These are phyloP conservation scores for Lasiosphaeria miniovina DNA, from an alignment of 495 filamentous ascomycete genomes.

Conservation along the genomic window DNA sequence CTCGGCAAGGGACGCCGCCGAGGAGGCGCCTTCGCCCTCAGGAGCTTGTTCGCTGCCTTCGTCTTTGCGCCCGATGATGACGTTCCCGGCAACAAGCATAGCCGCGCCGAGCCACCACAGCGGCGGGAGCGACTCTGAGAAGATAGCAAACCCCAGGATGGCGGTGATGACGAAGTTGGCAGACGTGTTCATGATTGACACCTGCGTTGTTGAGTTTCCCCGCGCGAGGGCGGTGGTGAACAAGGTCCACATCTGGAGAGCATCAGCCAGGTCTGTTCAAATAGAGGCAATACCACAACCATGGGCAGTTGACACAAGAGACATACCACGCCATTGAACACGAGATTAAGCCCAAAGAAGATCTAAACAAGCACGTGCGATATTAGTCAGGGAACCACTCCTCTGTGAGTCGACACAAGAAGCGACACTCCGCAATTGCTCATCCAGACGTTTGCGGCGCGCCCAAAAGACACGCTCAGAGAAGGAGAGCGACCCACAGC, in stretches of 20 bases:
- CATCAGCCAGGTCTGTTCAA: no score
- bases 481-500: conserved; percentile 51
- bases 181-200: conserved; percentile 89
- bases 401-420: not conserved
- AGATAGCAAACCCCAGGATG: conserved; percentile 59
- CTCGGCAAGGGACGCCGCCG: conserved; percentile 11
- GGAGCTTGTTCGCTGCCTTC: conserved; percentile 38
- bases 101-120: conserved; percentile 88
- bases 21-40: not conserved
- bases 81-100: conserved; percentile 83
- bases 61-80: conserved; percentile 82
- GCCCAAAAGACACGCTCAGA: not conserved
- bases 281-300: not conserved
- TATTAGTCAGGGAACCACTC: not conserved
- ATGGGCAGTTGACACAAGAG: not conserved
- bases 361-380: conserved; percentile 44
- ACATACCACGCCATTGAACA: conserved; percentile 77
- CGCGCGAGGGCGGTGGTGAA: conserved; percentile 80
- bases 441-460: no score
- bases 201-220: conserved; percentile 80
- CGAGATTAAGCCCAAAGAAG: conserved; percentile 84
- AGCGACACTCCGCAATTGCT: not conserved
- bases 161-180: conserved; percentile 92
- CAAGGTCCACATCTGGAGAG: conserved; percentile 80
- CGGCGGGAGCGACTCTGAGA: conserved; percentile 44